phyloP scores from a whole-genome alignment of 345 rosid genomes.

The Syzygium grande region DNA sequence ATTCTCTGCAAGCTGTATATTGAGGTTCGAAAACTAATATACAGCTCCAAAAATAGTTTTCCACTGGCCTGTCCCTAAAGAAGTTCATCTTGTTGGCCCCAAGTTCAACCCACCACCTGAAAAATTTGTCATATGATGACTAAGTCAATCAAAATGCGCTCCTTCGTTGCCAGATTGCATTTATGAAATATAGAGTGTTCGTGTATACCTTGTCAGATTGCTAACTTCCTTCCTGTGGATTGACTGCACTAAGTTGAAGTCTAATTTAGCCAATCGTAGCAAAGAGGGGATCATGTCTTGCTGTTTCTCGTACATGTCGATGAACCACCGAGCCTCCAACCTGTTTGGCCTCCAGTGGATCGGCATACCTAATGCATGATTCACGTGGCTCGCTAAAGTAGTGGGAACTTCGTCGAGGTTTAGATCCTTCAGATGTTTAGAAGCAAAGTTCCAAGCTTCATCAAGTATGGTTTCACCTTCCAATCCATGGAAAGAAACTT shows the following conservation, averaged over 20 bases:
- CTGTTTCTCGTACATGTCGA: background rate
- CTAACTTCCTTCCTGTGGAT: constrained; percentile 2
- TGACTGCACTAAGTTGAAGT: constrained; percentile 9
- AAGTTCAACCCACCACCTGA: constrained; percentile 13
- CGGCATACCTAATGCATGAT: background rate
- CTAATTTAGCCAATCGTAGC: constrained; percentile 13
- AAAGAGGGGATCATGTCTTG: constrained; percentile 3
- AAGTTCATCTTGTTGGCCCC: constrained; percentile 1
- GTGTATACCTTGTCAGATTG: constrained; percentile 1
- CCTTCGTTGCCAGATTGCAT: background rate
- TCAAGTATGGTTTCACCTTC: constrained; percentile 7
- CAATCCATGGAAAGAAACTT: constrained; percentile 10
- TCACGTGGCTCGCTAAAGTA: constrained; percentile 1
- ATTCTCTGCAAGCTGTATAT: background rate
- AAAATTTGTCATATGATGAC: background rate
- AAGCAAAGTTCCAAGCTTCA: constrained; percentile 2
- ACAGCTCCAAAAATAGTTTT: constrained; percentile 1
- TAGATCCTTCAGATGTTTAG: background rate
- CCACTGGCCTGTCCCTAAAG: constrained; percentile 5
- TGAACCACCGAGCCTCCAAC: constrained; percentile 16
- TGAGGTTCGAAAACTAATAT: constrained; percentile 7
- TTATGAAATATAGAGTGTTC: background rate
- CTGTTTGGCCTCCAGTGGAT: constrained; percentile 7
- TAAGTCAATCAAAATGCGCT: background rate
- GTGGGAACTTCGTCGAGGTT: background rate